Conservation (phyloP, 2,329 filamentous ascomycete species). For the Aspergillus tamarii region DNA sequence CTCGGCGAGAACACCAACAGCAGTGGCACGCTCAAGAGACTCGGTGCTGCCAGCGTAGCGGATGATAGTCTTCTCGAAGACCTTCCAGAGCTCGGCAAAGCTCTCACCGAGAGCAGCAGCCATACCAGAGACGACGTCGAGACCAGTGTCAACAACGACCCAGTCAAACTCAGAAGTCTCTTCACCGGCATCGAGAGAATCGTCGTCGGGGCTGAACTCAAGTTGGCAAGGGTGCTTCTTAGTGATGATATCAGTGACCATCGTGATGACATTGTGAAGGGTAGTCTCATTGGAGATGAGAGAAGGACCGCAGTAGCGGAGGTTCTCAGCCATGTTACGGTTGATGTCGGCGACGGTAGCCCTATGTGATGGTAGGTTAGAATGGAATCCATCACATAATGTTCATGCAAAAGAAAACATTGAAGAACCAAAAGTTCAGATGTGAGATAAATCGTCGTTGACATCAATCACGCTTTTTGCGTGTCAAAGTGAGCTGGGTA, state of each 20-base stretch:
- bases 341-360: constrained; percentile 93
- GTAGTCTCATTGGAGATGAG: constrained; percentile 74
- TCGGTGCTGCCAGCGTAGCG: constrained; percentile 87
- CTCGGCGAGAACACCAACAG: constrained; percentile 90
- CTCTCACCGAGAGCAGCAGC: constrained; percentile 77
- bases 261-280: constrained; percentile 74
- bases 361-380: constrained; percentile 58
- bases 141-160: constrained; percentile 91
- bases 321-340: constrained; percentile 84
- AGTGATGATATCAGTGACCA: constrained; percentile 77
- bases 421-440: constrained; percentile 45
- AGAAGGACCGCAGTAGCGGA: constrained; percentile 88
- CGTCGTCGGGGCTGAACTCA: constrained; percentile 81
- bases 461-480: constrained; percentile 79
- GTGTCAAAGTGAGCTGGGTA: constrained; percentile 99
- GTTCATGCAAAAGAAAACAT: constrained; percentile 21
- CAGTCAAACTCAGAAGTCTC: constrained; percentile 96
- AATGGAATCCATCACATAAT: constrained; percentile 18
- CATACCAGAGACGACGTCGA: constrained; percentile 86
- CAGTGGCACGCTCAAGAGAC: constrained; percentile 82
- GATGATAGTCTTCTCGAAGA: constrained; percentile 89
- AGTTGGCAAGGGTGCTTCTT: constrained; percentile 92
- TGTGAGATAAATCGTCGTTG: constrained; percentile 68
- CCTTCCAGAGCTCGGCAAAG: constrained; percentile 90
- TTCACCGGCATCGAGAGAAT: constrained; percentile 70